A percentile compares a stretch with the other conserved stretches of the same genome.
Conservation (phyloP, 2,329 filamentous ascomycete species). For the Ophiostoma populinum region DNA sequence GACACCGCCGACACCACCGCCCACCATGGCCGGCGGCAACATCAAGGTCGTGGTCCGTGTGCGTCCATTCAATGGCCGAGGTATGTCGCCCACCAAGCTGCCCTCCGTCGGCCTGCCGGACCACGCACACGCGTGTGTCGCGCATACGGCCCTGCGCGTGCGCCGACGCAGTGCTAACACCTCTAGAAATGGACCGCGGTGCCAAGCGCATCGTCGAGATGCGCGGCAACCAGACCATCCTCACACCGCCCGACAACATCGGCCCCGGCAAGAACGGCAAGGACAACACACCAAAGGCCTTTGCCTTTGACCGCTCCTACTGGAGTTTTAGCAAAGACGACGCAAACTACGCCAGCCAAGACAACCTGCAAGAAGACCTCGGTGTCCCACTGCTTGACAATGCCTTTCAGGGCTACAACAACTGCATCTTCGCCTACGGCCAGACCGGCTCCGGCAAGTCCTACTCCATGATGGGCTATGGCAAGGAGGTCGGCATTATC, state of each 20-base stretch:
- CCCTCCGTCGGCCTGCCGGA: no score
- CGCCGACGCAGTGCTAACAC: no score
- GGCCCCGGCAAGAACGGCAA: slow-evolving; percentile 48
- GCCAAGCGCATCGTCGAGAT: slow-evolving; percentile 97
- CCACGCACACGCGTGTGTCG: no score
- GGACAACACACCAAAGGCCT: slow-evolving; percentile 54
- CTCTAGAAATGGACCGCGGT: slow-evolving; percentile 68
- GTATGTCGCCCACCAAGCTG: slow-evolving; percentile 39
- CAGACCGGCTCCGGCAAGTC: slow-evolving; percentile 98
- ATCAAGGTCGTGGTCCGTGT: slow-evolving; percentile 99
- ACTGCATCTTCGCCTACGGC: slow-evolving; percentile 96
- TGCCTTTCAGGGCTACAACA: slow-evolving; percentile 98
- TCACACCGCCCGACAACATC: slow-evolving; percentile 52
- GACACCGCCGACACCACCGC: not conserved
- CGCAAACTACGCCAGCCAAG: slow-evolving; percentile 76
- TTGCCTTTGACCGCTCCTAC: slow-evolving; percentile 95
- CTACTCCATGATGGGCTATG: slow-evolving; percentile 91
- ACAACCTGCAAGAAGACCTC: slow-evolving; percentile 83
- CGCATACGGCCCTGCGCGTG: no score
- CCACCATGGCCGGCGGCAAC: slow-evolving; percentile 64
- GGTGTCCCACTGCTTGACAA: slow-evolving; percentile 96
- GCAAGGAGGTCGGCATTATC: slow-evolving; percentile 64
- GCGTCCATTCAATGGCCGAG: slow-evolving; percentile 89
- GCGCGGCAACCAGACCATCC: slow-evolving; percentile 80
- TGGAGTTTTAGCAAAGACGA: slow-evolving; percentile 79